These are phyloP conservation scores for Aquilaria yunnanensis DNA, from an alignment of 345 rosid genomes.

Conservation along the genomic window DNA sequence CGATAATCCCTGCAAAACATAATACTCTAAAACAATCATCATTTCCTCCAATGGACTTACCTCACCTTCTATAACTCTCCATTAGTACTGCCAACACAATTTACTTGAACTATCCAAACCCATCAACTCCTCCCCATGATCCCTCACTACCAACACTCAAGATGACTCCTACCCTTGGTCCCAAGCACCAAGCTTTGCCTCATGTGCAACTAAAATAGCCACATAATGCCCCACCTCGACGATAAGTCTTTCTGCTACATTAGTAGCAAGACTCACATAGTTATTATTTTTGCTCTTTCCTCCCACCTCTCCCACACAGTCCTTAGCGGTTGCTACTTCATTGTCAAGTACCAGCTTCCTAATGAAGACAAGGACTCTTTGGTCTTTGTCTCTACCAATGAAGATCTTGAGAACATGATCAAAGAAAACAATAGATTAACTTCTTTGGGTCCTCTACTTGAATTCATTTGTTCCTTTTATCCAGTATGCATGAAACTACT, in stretches of 20 bases:
- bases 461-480: slow-evolving; percentile 44
- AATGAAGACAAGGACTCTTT: slow-evolving; percentile 80
- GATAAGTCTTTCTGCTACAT: slow-evolving; percentile 71
- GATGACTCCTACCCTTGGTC: slow-evolving; percentile 42
- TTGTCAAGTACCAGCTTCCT: slow-evolving; percentile 83
- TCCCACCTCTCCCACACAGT: slow-evolving; percentile 57
- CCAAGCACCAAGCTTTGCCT: slow-evolving; percentile 70
- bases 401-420: slow-evolving; percentile 86
- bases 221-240: slow-evolving; percentile 87
- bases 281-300: slow-evolving; percentile 43
- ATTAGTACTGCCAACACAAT: slow-evolving; percentile 15
- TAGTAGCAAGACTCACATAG: slow-evolving; percentile 64
- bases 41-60: slow-evolving; percentile 30
- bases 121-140: slow-evolving; percentile 46
- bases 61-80: slow-evolving; percentile 24
- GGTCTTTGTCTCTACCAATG: slow-evolving; percentile 63
- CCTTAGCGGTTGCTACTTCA: slow-evolving; percentile 58
- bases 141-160: slow-evolving; percentile 14
- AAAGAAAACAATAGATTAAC: slow-evolving; percentile 66
- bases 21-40: neutral
- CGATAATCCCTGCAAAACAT: neutral
- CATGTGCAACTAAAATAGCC: slow-evolving; percentile 86
- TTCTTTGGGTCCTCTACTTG: slow-evolving; percentile 1
- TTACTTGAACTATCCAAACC: slow-evolving; percentile 27
- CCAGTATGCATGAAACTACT: slow-evolving; percentile 58